Conservation (phyloP, 2,329 filamentous ascomycete genomes). For the Davidsoniella virescens region DNA sequence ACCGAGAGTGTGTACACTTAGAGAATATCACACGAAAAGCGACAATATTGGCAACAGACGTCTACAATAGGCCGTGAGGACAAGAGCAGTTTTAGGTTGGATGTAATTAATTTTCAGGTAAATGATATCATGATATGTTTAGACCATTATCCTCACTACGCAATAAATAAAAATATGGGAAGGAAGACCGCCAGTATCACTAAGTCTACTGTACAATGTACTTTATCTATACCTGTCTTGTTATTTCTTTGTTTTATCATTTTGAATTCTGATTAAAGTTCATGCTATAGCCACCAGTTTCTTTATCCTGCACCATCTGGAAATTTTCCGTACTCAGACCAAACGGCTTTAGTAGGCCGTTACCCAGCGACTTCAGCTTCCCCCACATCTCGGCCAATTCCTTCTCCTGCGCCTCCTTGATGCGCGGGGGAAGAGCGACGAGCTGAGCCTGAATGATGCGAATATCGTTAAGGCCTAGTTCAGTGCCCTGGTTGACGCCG, state of each 20-base stretch:
- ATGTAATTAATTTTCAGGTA: neutral
- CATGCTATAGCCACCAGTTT: conserved; percentile 84
- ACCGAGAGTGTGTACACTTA: conserved; percentile 79
- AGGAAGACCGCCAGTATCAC: neutral
- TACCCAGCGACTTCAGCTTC: conserved; percentile 82
- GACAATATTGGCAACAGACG: too few relatives aligned
- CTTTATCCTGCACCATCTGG: conserved; percentile 80
- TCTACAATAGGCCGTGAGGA: too few relatives aligned
- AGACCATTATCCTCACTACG: too few relatives aligned
- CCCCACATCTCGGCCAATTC: conserved; percentile 97
- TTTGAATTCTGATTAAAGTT: conserved; percentile 43
- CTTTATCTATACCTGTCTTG: neutral
- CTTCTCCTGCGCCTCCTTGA: conserved; percentile 64
- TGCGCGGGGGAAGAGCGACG: conserved; percentile 44
- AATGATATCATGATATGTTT: too few relatives aligned
- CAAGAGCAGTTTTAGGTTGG: neutral
- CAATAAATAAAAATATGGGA: neutral
- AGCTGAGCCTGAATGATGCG: conserved; percentile 53
- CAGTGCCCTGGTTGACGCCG: conserved; percentile 17
- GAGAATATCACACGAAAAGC: conserved; percentile 7
- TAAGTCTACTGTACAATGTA: too few relatives aligned
- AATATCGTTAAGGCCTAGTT: conserved; percentile 48
- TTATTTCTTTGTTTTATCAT: neutral
- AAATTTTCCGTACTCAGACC: conserved; percentile 90
- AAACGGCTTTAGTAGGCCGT: conserved; percentile 83